Base-by-base conservation (phyloP, 2,329 filamentous ascomycete genomes). In the Aspergillus pseudoglaucus region DNA sequence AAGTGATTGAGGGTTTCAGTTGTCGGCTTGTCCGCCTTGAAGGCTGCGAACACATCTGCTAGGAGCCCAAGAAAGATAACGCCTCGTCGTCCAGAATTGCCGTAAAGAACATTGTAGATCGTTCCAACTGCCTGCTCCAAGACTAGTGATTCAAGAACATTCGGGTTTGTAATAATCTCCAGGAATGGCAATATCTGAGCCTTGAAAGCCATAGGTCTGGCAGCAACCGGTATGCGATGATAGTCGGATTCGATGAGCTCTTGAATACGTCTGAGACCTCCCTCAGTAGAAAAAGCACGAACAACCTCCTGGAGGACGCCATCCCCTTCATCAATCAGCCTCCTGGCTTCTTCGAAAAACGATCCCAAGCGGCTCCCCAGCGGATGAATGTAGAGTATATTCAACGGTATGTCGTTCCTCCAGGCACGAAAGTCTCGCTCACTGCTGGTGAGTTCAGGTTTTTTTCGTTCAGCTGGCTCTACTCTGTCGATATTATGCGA, bases 51-150 rank as follows among this genome's bases (percentile, higher is more conserved):
- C 9, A 40, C 38, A 20, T 20, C 18, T 4, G 17, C 17, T 3
- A 40, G 9, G 12, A 14, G 23, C 12, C 6, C 38, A 12, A 40
- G n/a, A 12, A 42, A 6, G 14, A n/a, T 3, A 8, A 22, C 20
- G 5, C 22, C 23, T 42, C 40, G 22, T 25, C 41, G 23, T 6
- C 18, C 25, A 3, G 18, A 43, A 3, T 25, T 45, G 2, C 73
- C 72, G 47, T 66, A 76, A 9, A 77, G 54, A 52, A 68, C 67
- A 27, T 67, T 74, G 58, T 69, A 74, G 20, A 77, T 68, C 3
- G 65, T 73, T 15, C 64, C 68, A 10, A 75, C 59, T 2, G 66
- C 58, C 12, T 63, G 59, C 49, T 76, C 70, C 4, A 76, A 52
- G 2, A 75, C 57, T 9, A 72, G 49, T 0, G 73, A 76, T 5